phyloP scores from a whole-genome alignment of 257 asterid species.

The Solanum sejunctum region DNA sequence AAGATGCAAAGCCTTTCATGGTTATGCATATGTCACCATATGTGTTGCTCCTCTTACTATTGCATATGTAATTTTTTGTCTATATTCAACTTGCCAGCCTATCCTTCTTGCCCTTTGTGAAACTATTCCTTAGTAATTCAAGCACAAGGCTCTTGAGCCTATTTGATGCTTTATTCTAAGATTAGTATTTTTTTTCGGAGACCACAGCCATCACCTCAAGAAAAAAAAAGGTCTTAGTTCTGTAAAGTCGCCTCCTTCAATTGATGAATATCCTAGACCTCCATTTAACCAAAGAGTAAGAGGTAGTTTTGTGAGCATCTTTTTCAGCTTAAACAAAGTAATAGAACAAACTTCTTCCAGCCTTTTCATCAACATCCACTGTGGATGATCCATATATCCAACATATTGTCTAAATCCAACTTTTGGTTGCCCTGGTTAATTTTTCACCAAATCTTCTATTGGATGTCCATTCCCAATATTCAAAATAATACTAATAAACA shows the following conservation, averaged over 20 bases:
- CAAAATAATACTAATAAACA: neutral
- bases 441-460: slow-evolving; percentile 1
- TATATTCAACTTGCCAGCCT: slow-evolving; percentile 67
- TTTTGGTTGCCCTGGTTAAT: slow-evolving; percentile 22
- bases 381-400: neutral
- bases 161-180: slow-evolving; percentile 40
- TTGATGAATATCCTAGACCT: slow-evolving; percentile 35
- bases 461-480: too few relatives aligned
- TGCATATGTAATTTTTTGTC: slow-evolving; percentile 46
- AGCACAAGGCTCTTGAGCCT: slow-evolving; percentile 44
- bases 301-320: too few relatives aligned
- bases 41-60: slow-evolving; percentile 71
- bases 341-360: too few relatives aligned
- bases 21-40: neutral
- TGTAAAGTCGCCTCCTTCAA: slow-evolving; percentile 32
- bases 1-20: too few relatives aligned
- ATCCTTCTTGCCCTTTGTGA: slow-evolving; percentile 26
- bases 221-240: slow-evolving; percentile 27
- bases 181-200: slow-evolving; percentile 18
- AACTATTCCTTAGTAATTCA: slow-evolving; percentile 51
- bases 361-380: slow-evolving; percentile 4
- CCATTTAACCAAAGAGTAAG: neutral
- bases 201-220: slow-evolving; percentile 25
- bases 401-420: slow-evolving; percentile 21
- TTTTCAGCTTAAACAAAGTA: too few relatives aligned